Base-by-base conservation (phyloP, 371 early-diverging fungal species). In the Lichtheimia corymbifera region DNA sequence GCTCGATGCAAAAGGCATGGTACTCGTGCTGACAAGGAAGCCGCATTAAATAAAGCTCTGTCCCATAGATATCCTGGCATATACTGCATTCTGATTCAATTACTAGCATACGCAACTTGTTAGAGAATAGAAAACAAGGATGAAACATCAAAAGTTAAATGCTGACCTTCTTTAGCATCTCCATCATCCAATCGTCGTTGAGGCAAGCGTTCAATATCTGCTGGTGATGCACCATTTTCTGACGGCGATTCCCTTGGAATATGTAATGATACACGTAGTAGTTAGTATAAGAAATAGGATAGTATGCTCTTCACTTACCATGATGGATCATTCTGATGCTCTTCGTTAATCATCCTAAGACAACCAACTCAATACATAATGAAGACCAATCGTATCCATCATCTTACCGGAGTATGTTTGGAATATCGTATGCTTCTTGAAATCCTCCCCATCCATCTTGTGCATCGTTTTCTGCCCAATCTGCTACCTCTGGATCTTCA, bases 11-110 rank as follows among this genome's bases (percentile, higher is more conserved):
- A 5, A 41, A 17, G 2, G 55, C 54, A 50, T 68, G 68, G 42
- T 68, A 68, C 53, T 68, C 68, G 17, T 68, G 68, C 13, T 55
- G 41, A 58, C 68, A 68, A n/a, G 68, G 64, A 53, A 68, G 45
- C 12, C 45, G 42, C 5, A 55, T 58, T 1, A 68, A 11, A 7
- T 44, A 24, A 20, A 40, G 12, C 2, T 60, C 59, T 7, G 35
- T 50, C 2, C 59, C 61, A 55, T 54, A 64, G 4, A 7, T 12
- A 1, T 68, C 68, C 24, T 68, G 68, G 27, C 68, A 68, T 25
- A 68, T 68, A 5, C 44, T 58, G 40, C 52, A 53, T 43, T 57
- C 64, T 15, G 50, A 58, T 28, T 30, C 20, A 12, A 54, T 42
- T 22, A 57, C 57, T 58, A 50, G 53, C 30, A 60, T 53, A 40